phyloP scores from a whole-genome alignment of 2,329 filamentous ascomycete species.

The Penicillium corylophilum region DNA sequence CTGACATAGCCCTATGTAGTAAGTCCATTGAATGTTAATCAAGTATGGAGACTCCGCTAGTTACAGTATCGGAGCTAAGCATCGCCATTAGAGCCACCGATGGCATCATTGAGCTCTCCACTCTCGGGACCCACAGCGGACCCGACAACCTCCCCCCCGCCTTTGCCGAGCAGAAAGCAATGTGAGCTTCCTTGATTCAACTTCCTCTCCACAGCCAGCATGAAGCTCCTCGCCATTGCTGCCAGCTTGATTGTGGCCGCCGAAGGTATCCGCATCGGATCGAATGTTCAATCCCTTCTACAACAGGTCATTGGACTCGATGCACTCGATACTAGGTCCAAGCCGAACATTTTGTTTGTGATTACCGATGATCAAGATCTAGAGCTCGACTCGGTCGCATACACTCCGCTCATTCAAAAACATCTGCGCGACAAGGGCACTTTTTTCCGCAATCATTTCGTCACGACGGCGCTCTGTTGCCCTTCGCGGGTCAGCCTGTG shows the following conservation, averaged over 20 bases:
- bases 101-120: conserved; percentile 15
- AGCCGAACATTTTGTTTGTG: conserved; percentile 64
- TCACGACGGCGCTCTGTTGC: conserved; percentile 66
- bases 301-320: conserved; percentile 4
- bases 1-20: background rate
- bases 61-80: background rate
- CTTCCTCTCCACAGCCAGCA: conserved; percentile 6
- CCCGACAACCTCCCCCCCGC: too few relatives aligned
- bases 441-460: conserved; percentile 62
- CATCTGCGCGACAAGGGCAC: conserved; percentile 60
- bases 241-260: conserved; percentile 16
- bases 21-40: too few relatives aligned
- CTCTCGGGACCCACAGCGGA: background rate
- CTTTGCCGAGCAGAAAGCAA: background rate
- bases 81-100: conserved; percentile 8
- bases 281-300: conserved; percentile 11
- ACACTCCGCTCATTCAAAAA: conserved; percentile 59
- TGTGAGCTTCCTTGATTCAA: background rate
- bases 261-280: conserved; percentile 7
- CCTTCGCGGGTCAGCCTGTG: conserved; percentile 64
- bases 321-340: background rate
- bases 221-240: conserved; percentile 19
- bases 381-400: conserved; percentile 59
- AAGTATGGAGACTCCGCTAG: too few relatives aligned
- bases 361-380: conserved; percentile 68